phyloP scores from a whole-genome alignment of 2,329 filamentous ascomycete species.

The Neofusicoccum laricinum region DNA sequence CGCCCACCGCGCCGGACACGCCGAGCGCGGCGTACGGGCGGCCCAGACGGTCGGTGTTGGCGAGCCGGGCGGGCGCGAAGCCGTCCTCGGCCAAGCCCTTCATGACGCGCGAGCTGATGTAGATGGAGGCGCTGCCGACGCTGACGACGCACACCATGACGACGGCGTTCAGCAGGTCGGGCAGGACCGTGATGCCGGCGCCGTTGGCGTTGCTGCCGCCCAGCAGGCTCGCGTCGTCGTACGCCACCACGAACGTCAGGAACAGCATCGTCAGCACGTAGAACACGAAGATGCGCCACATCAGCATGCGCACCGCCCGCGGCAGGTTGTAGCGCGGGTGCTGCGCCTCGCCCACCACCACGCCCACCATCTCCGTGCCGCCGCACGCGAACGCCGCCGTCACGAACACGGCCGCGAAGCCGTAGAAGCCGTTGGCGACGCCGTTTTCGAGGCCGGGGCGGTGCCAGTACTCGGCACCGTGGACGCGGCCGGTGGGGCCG shows the following conservation, averaged over 20 bases:
- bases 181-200: slow-evolving; percentile 75
- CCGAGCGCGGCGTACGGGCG: slow-evolving; percentile 58
- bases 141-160: slow-evolving; percentile 88
- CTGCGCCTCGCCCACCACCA: slow-evolving; percentile 74
- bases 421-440: slow-evolving; percentile 72
- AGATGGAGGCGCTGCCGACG: slow-evolving; percentile 88
- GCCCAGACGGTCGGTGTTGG: slow-evolving; percentile 60
- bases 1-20: slow-evolving; percentile 59
- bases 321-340: slow-evolving; percentile 82
- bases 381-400: slow-evolving; percentile 73
- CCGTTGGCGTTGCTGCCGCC: slow-evolving; percentile 63
- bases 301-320: slow-evolving; percentile 88
- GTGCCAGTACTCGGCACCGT: slow-evolving; percentile 74
- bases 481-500: slow-evolving; percentile 59
- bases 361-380: slow-evolving; percentile 73
- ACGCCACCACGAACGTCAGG: slow-evolving; percentile 76
- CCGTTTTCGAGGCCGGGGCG: slow-evolving; percentile 73
- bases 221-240: slow-evolving; percentile 63
- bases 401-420: slow-evolving; percentile 75
- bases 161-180: slow-evolving; percentile 88
- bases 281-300: slow-evolving; percentile 86
- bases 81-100: slow-evolving; percentile 81
- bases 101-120: slow-evolving; percentile 85
- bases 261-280: slow-evolving; percentile 66
- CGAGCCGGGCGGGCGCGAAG: slow-evolving; percentile 55